Percentiles rank a stretch among this genome's conserved stretches.
Conservation (phyloP, 78 protist species). For the Dictyostelium intermedium region DNA sequence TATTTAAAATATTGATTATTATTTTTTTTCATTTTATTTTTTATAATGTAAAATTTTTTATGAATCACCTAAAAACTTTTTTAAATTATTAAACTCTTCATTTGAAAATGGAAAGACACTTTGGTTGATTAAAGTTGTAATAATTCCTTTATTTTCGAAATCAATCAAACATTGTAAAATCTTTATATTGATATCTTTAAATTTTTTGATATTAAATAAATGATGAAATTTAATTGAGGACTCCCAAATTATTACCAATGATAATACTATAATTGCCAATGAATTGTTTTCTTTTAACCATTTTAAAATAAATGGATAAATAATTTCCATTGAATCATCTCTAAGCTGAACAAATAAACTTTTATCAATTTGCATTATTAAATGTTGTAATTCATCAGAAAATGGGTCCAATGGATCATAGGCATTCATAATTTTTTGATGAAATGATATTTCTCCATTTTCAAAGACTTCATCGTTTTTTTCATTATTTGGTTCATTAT, state of each 20-base stretch:
- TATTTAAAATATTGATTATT: too few species aligned
- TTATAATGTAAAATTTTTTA: too few species aligned
- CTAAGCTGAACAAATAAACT: slow-evolving; percentile 2
- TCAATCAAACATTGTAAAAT: not conserved
- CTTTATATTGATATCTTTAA: not conserved
- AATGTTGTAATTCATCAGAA: not conserved
- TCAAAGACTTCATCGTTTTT: not conserved
- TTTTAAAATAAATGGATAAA: slow-evolving; percentile 34
- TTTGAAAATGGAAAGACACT: slow-evolving; percentile 26
- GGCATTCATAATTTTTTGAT: not conserved
- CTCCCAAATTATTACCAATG: slow-evolving; percentile 27
- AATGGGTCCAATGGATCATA: not conserved
- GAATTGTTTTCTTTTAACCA: slow-evolving; percentile 23
- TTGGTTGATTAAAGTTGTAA: not conserved
- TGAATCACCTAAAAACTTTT: not conserved
- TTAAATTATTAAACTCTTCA: slow-evolving; percentile 15
- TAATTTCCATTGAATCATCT: slow-evolving; percentile 37
- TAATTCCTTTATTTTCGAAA: not conserved
- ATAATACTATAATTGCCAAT: not conserved
- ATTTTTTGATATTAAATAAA: not conserved
- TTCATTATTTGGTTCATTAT: not conserved
- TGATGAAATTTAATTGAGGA: not conserved
- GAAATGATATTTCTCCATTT: not conserved
- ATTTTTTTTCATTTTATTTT: not conserved
- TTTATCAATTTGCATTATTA: slow-evolving; percentile 37